Evolutionary conservation across 805 yeast species (phyloP).

Genomic region (Metschnikowia orientalis): DNA sequence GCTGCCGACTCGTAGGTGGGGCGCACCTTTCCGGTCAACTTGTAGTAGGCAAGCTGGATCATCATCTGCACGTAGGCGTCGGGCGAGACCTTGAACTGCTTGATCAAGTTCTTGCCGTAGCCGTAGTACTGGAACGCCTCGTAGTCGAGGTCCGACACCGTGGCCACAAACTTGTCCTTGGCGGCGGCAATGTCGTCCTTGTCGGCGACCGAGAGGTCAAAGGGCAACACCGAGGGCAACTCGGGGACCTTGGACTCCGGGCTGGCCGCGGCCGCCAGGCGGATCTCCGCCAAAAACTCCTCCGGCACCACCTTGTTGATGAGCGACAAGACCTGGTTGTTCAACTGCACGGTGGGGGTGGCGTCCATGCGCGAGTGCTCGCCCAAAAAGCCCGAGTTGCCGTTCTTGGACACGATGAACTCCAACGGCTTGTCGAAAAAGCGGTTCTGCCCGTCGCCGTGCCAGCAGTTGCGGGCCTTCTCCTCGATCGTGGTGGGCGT

Average conservation of each 20-base stretch:
- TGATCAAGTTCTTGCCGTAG: constrained; percentile 82
- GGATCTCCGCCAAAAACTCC: constrained; percentile 26
- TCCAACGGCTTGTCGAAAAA: constrained; percentile 90
- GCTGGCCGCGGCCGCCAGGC: constrained; percentile 10
- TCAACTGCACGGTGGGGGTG: constrained; percentile 85
- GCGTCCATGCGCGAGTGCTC: constrained; percentile 99
- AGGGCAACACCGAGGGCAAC: constrained; percentile 34
- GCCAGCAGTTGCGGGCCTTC: constrained; percentile 84
- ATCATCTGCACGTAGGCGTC: constrained; percentile 91
- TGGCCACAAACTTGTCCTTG: constrained; percentile 47
- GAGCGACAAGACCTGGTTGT: constrained; percentile 64
- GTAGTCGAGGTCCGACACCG: constrained; percentile 66
- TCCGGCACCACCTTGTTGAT: constrained; percentile 46
- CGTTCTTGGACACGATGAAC: constrained; percentile 75
- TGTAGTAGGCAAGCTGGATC: constrained; percentile 86
- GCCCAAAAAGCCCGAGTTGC: constrained; percentile 87
- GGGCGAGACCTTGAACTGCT: constrained; percentile 80
- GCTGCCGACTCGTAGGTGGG: constrained; percentile 97
- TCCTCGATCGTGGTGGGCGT: constrained; percentile 76
- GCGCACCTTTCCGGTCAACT: constrained; percentile 69
- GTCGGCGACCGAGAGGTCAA: constrained; percentile 55
- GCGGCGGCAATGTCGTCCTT: constrained; percentile 54
- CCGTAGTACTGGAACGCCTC: constrained; percentile 77
- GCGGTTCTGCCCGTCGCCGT: constrained; percentile 90
- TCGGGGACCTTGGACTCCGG: constrained; percentile 14